Percentiles rank a stretch among this genome's conserved stretches.
These are phyloP conservation scores for Globisporangium nodosum DNA, from an alignment of 352 stramenopile genomes.

Conservation along the genomic window DNA sequence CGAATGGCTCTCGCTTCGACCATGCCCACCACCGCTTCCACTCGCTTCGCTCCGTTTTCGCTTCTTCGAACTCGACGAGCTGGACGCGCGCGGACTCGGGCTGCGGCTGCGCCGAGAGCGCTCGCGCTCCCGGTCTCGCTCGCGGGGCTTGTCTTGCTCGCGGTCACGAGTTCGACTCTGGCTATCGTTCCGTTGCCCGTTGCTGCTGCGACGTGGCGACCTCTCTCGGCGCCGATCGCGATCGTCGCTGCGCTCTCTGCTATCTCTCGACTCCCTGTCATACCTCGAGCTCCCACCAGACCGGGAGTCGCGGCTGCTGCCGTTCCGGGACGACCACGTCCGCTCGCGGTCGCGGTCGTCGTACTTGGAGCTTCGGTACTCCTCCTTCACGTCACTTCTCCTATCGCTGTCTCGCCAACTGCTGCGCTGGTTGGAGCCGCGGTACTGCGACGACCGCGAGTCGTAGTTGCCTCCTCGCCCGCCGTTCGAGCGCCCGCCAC, in stretches of 20 bases:
- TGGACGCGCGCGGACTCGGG: slow-evolving; percentile 22
- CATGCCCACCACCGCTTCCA: neutral
- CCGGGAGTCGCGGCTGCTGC: slow-evolving; percentile 6
- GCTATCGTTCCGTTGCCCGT: neutral
- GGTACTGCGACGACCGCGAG: slow-evolving; percentile 2
- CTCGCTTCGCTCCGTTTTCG: slow-evolving; percentile 32
- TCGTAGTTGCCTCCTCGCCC: slow-evolving; percentile 3
- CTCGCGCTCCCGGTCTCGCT: slow-evolving; percentile 22
- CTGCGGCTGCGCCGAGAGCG: slow-evolving; percentile 30
- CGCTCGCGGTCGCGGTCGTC: slow-evolving; percentile 19
- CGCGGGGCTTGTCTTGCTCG: slow-evolving; percentile 9
- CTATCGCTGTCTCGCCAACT: slow-evolving; percentile 4
- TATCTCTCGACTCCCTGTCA: slow-evolving; percentile 5
- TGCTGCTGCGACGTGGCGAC: slow-evolving; percentile 7
- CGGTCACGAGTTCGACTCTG: slow-evolving; percentile 24
- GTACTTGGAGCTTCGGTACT: slow-evolving; percentile 14
- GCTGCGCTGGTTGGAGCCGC: slow-evolving; percentile 7
- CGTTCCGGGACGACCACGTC: slow-evolving; percentile 7
- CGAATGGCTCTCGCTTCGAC: slow-evolving; percentile 29
- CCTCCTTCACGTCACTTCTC: slow-evolving; percentile 14
- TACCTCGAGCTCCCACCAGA: slow-evolving; percentile 6
- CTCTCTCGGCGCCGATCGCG: slow-evolving; percentile 12
- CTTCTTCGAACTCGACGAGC: slow-evolving; percentile 28
- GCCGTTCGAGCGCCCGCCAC: neutral
- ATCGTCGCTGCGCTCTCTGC: slow-evolving; percentile 7